Percentiles rank a stretch among this genome's conserved stretches.
Evolutionary conservation across 1,284 basidiomycete species (phyloP).

Genomic region (Ganoderma sp.): DNA sequence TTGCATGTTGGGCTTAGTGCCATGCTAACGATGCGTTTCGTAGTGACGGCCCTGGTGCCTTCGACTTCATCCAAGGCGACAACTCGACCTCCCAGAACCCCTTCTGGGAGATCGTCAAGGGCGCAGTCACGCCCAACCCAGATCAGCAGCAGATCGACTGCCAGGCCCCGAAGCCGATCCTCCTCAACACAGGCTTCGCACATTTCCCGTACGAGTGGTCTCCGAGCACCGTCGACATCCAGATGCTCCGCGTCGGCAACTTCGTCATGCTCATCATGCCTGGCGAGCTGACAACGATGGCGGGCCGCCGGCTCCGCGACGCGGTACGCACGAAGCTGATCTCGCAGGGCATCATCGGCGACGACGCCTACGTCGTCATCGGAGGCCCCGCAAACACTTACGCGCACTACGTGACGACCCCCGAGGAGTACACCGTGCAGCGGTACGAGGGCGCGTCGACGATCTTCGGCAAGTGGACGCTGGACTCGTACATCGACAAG

Average conservation of each 20-base stretch:
- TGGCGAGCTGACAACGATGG: constrained; percentile 68
- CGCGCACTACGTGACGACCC: constrained; percentile 76
- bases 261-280: constrained; percentile 81
- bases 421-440: constrained; percentile 78
- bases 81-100: constrained; percentile 73
- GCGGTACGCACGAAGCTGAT: constrained; percentile 69
- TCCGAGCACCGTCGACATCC: constrained; percentile 76
- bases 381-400: constrained; percentile 85
- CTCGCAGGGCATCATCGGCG: constrained; percentile 62
- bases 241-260: constrained; percentile 81
- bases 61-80: constrained; percentile 82
- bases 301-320: constrained; percentile 55
- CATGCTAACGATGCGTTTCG: not conserved
- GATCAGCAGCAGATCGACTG: constrained; percentile 68
- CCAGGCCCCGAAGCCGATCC: constrained; percentile 82
- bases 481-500: constrained; percentile 82
- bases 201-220: constrained; percentile 78
- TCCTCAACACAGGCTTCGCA: constrained; percentile 75
- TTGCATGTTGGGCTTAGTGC: not conserved
- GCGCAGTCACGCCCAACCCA: constrained; percentile 69
- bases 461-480: constrained; percentile 77
- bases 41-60: constrained; percentile 81
- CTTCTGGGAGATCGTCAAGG: constrained; percentile 83
- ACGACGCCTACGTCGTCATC: constrained; percentile 75
- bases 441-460: constrained; percentile 86